Conservation (phyloP, 805 yeast species). For the Danielozyma ontarioensis region DNA sequence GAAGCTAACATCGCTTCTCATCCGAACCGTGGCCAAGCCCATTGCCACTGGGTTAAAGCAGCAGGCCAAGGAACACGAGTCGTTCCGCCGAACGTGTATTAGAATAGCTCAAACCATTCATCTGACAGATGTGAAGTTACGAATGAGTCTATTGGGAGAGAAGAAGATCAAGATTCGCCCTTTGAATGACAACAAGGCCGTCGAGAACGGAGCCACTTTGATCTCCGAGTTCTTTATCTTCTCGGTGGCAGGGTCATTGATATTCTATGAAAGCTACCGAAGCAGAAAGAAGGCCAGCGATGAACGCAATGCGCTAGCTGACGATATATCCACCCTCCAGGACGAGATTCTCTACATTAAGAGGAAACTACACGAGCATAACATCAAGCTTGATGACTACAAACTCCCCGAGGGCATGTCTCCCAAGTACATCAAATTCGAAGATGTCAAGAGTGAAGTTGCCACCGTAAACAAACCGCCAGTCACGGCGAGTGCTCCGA, state of each 20-base stretch:
- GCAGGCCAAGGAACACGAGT: constrained; percentile 69
- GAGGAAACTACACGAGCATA: constrained; percentile 40
- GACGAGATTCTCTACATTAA: constrained; percentile 60
- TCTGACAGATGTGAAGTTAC: constrained; percentile 54
- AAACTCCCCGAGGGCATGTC: constrained; percentile 41
- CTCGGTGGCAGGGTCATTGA: constrained; percentile 72
- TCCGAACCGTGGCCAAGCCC: constrained; percentile 76
- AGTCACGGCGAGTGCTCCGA: neutral
- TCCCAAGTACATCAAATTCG: constrained; percentile 41
- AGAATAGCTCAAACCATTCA: constrained; percentile 69
- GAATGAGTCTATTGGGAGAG: constrained; percentile 57
- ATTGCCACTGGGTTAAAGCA: constrained; percentile 64
- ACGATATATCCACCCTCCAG: constrained; percentile 66
- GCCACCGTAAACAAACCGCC: neutral
- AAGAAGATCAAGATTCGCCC: constrained; percentile 59
- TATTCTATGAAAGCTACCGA: constrained; percentile 66
- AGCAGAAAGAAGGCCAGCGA: constrained; percentile 58
- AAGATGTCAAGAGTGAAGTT: constrained; percentile 1
- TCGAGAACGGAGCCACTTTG: constrained; percentile 77
- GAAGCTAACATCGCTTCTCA: constrained; percentile 64
- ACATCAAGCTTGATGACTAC: constrained; percentile 43
- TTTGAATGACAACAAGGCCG: constrained; percentile 73
- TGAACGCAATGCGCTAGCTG: constrained; percentile 62
- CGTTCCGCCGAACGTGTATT: constrained; percentile 60
- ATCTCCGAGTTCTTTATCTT: constrained; percentile 75